Percentiles rank a stretch among this genome's conserved stretches.
Evolutionary conservation across 352 stramenopile genomes (phyloP).

Genomic region (Phytophthora fragariaefolia): DNA sequence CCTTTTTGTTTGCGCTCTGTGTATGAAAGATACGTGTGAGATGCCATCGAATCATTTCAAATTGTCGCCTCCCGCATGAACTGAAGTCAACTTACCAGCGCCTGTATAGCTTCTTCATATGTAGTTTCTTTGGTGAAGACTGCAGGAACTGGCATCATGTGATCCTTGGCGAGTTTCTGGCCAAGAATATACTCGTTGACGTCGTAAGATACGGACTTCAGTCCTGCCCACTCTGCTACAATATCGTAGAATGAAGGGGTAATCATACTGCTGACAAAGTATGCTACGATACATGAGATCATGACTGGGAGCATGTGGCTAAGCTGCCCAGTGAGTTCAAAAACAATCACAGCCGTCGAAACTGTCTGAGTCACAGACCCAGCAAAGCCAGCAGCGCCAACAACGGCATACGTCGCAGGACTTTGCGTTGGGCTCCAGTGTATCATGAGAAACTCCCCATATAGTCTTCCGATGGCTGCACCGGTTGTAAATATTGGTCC

Average conservation of each 20-base stretch:
- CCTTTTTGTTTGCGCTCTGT: constrained; percentile 67
- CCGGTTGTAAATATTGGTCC: constrained; percentile 85
- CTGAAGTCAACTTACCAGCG: constrained; percentile 62
- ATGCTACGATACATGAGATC: constrained; percentile 84
- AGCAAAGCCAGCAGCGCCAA: constrained; percentile 92
- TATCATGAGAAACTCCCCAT: constrained; percentile 74
- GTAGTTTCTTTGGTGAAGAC: constrained; percentile 81
- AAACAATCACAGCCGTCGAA: constrained; percentile 89
- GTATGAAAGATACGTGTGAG: background rate
- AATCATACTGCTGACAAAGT: constrained; percentile 84
- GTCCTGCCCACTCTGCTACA: constrained; percentile 69
- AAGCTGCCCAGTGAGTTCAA: constrained; percentile 83
- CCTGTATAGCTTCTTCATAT: constrained; percentile 72
- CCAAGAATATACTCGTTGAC: constrained; percentile 81
- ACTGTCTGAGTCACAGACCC: constrained; percentile 92
- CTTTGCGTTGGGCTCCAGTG: constrained; percentile 78
- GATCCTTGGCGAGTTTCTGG: constrained; percentile 68
- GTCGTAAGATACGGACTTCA: constrained; percentile 85
- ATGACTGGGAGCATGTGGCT: constrained; percentile 88
- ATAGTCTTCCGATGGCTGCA: constrained; percentile 74
- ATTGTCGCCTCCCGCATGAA: background rate
- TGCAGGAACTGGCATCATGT: constrained; percentile 63
- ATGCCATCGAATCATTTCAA: background rate
- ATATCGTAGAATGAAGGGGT: constrained; percentile 89
- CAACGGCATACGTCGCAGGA: constrained; percentile 89